Percentiles rank a stretch among this genome's conserved stretches.
These are phyloP conservation scores for Uncinocarpus reesii DNA, from an alignment of 2,329 filamentous ascomycete species.

Conservation along the genomic window DNA sequence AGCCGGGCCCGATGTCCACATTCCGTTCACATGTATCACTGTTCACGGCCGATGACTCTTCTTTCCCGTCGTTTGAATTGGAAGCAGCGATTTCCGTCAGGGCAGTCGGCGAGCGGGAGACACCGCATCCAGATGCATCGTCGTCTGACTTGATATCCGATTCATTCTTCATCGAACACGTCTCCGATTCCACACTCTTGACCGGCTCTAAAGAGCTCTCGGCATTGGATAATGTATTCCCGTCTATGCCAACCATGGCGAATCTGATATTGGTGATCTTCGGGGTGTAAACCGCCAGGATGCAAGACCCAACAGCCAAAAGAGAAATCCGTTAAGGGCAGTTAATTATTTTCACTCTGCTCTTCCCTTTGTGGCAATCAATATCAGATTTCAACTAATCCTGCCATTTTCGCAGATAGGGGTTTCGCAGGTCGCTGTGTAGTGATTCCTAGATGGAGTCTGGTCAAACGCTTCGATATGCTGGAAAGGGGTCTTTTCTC, in stretches of 20 bases:
- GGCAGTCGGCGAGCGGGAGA: not conserved
- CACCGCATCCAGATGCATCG: not conserved
- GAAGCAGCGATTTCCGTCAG: not conserved
- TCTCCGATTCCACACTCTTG: slow-evolving; percentile 1
- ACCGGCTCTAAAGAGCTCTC: not conserved
- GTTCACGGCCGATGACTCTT: not conserved
- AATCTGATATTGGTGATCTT: not conserved
- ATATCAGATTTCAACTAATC: not conserved
- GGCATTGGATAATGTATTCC: not conserved
- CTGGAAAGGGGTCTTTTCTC: not conserved
- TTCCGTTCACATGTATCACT: not conserved
- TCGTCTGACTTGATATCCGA: not conserved
- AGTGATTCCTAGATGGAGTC: not conserved
- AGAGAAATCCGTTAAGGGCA: not conserved
- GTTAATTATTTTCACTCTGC: not conserved
- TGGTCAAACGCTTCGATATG: not conserved
- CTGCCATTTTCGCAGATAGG: slow-evolving; percentile 7
- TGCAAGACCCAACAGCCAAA: not conserved
- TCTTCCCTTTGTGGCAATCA: not conserved
- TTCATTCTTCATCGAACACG: not conserved
- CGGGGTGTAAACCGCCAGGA: not conserved
- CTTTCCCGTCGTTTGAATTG: not conserved
- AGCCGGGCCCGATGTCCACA: not conserved
- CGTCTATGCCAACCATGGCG: slow-evolving; percentile 6
- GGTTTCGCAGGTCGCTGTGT: not conserved